Conservation (phyloP, 1,139 yeast species). For the Geotrichum citri-aurantii region DNA sequence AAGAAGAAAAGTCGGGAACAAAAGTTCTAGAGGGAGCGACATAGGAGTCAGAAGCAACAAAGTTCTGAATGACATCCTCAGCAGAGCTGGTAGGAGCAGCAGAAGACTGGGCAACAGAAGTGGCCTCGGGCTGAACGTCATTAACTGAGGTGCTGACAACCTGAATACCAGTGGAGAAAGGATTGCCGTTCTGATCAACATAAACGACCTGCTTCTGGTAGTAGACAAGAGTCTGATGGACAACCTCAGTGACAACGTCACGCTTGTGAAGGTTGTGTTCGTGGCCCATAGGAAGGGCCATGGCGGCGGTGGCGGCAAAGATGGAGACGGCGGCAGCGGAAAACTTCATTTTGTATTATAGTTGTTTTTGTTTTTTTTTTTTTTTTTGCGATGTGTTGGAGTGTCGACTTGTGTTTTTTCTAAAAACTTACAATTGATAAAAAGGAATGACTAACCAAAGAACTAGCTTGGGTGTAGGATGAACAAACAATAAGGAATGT, state of each 20-base stretch:
- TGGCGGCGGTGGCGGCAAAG: constrained; percentile 8
- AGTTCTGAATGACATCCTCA: not conserved
- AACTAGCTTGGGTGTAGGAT: not conserved
- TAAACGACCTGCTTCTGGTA: constrained; percentile 35
- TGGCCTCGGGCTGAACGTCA: constrained; percentile 26
- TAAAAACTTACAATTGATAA: not conserved
- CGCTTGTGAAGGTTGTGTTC: constrained; percentile 24
- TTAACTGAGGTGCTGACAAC: constrained; percentile 32
- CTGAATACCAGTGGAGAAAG: constrained; percentile 30
- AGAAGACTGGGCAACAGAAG: constrained; percentile 15
- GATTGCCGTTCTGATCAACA: constrained; percentile 35
- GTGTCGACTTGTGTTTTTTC: not conserved
- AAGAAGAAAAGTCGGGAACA: constrained; percentile 18
- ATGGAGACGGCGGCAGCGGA: constrained; percentile 3
- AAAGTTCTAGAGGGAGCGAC: constrained; percentile 1
- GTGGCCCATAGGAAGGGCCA: constrained; percentile 13
- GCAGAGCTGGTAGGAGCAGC: constrained; percentile 18
- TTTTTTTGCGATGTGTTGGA: not conserved
- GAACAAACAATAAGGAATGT: constrained; percentile 4
- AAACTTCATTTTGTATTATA: constrained; percentile 12
- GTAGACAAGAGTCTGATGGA: constrained; percentile 31
- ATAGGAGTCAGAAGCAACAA: not conserved
- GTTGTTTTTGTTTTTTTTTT: not conserved
- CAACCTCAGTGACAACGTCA: constrained; percentile 33
- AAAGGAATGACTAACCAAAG: constrained; percentile 1